Conservation (phyloP, 2,329 filamentous ascomycete species). For the Monilinia fructigena region DNA sequence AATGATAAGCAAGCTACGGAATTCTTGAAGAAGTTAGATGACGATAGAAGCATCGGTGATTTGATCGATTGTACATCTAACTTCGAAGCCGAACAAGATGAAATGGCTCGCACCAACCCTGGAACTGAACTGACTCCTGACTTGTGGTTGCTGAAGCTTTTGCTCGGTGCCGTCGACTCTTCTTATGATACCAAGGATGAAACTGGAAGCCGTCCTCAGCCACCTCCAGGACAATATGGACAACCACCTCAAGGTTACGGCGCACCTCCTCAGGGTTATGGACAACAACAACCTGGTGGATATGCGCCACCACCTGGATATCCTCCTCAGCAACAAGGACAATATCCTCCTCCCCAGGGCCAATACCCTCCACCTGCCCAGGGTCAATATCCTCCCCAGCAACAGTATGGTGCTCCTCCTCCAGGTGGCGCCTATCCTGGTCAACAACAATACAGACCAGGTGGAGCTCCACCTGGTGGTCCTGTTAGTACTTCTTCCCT, state of each 20-base stretch:
- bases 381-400: constrained; percentile 38
- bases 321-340: constrained; percentile 35
- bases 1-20: constrained; percentile 13
- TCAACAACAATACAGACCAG: constrained; percentile 19
- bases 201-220: constrained; percentile 9
- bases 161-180: constrained; percentile 64
- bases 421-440: constrained; percentile 19
- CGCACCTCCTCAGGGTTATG: constrained; percentile 20
- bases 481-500: constrained; percentile 10
- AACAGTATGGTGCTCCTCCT: constrained; percentile 22
- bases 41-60: constrained; percentile 17
- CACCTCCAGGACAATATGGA: constrained; percentile 32
- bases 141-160: constrained; percentile 49
- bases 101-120: constrained; percentile 17
- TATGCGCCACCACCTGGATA: constrained; percentile 23
- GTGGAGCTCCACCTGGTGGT: constrained; percentile 12
- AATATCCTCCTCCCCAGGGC: constrained; percentile 34
- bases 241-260: constrained; percentile 24
- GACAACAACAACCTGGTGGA: constrained; percentile 17
- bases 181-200: constrained; percentile 67
- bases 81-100: constrained; percentile 21
- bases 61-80: constrained; percentile 23
- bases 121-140: constrained; percentile 15
- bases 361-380: constrained; percentile 35
- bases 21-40: constrained; percentile 21